These are phyloP conservation scores for Paecilomyces variotii DNA, from an alignment of 2,329 filamentous ascomycete species.

Conservation along the genomic window DNA sequence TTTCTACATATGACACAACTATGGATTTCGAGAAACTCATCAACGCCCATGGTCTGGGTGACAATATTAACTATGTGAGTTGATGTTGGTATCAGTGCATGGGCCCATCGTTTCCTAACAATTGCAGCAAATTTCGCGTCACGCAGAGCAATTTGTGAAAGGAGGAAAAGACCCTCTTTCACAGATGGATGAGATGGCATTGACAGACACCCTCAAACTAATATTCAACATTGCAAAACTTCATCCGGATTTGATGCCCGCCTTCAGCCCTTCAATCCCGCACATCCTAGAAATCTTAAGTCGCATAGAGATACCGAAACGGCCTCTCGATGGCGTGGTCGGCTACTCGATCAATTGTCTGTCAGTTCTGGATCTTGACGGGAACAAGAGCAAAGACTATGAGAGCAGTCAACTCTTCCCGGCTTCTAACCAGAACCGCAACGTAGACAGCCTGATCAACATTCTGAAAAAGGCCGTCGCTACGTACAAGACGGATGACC, in stretches of 20 bases:
- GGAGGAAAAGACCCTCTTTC: slow-evolving; percentile 24
- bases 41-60: slow-evolving; percentile 56
- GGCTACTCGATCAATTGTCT: slow-evolving; percentile 70
- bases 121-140: slow-evolving; percentile 56
- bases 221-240: slow-evolving; percentile 81
- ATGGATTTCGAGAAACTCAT: slow-evolving; percentile 59
- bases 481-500: slow-evolving; percentile 57
- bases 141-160: slow-evolving; percentile 52
- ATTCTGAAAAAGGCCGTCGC: slow-evolving; percentile 62
- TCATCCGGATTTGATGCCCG: slow-evolving; percentile 52
- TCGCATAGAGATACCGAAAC: slow-evolving; percentile 50
- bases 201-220: slow-evolving; percentile 77
- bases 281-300: slow-evolving; percentile 63
- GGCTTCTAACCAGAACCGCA: slow-evolving; percentile 48
- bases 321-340: slow-evolving; percentile 65
- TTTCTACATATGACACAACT: slow-evolving; percentile 70
- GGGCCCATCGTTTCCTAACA: slow-evolving; percentile 10
- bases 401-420: slow-evolving; percentile 57
- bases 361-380: slow-evolving; percentile 65
- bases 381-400: slow-evolving; percentile 40
- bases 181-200: slow-evolving; percentile 63
- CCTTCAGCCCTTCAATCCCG: slow-evolving; percentile 61
- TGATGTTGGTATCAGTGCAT: not conserved
- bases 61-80: slow-evolving; percentile 53
- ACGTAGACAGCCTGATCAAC: slow-evolving; percentile 58